A percentile compares a stretch with the other conserved stretches of the same genome.
Conservation (phyloP, 2,329 filamentous ascomycete genomes). For the Ascochyta viciae-villosae region DNA sequence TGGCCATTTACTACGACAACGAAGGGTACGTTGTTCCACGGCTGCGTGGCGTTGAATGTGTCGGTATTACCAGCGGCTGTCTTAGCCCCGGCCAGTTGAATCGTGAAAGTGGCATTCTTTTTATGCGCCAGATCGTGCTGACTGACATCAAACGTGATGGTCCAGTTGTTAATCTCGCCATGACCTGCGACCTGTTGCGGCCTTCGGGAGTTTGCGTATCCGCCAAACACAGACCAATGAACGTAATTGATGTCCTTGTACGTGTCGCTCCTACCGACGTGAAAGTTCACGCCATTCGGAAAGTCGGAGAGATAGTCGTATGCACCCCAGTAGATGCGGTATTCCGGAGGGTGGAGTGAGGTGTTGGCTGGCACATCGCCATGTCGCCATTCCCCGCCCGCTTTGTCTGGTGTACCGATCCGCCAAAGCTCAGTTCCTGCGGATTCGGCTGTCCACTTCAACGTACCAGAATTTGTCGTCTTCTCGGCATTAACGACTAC, state of each 20-base stretch:
- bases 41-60: slow-evolving; percentile 1
- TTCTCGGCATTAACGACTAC: slow-evolving; percentile 53
- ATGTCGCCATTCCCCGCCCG: slow-evolving; percentile 66
- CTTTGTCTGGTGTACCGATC: slow-evolving; percentile 68
- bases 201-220: slow-evolving; percentile 59
- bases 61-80: slow-evolving; percentile 39
- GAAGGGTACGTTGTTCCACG: slow-evolving; percentile 61
- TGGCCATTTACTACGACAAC: slow-evolving; percentile 56
- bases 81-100: slow-evolving; percentile 69
- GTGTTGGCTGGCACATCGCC: slow-evolving; percentile 58
- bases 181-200: slow-evolving; percentile 44
- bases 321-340: slow-evolving; percentile 66
- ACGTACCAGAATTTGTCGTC: slow-evolving; percentile 35
- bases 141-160: slow-evolving; percentile 24
- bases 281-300: slow-evolving; percentile 64
- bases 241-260: slow-evolving; percentile 68
- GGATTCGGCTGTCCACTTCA: slow-evolving; percentile 61
- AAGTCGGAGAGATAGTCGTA: slow-evolving; percentile 68
- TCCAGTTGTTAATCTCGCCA: slow-evolving; percentile 36
- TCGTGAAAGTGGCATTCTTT: slow-evolving; percentile 63
- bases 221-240: slow-evolving; percentile 70
- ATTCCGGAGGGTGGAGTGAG: slow-evolving; percentile 61
- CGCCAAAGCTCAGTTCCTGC: slow-evolving; percentile 67
- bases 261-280: slow-evolving; percentile 55
- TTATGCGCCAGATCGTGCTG: slow-evolving; percentile 48